Percentiles rank a stretch among this genome's conserved stretches.
Conservation (phyloP, 768 basidiomycete species). For the Rhizopogon vinicolor region DNA sequence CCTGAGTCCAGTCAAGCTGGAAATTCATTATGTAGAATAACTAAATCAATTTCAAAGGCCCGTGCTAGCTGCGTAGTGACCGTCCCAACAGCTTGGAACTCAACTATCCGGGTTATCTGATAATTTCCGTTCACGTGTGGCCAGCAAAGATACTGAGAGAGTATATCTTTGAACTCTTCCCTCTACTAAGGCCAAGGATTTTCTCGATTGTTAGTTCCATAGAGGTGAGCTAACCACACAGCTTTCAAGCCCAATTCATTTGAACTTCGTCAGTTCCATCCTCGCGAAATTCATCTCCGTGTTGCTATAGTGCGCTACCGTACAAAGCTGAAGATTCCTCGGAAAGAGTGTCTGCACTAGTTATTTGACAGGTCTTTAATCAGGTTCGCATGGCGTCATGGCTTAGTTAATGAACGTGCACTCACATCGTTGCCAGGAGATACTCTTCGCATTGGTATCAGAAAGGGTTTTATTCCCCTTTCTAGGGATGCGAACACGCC, state of each 20-base stretch:
- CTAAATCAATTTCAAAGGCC: too few species aligned
- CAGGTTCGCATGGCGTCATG: constrained; percentile 38
- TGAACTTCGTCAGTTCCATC: constrained; percentile 40
- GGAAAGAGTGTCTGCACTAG: constrained; percentile 85
- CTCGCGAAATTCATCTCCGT: constrained; percentile 75
- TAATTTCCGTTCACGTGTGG: constrained; percentile 15
- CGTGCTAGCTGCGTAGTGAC: too few species aligned
- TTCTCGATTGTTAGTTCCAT: constrained; percentile 91
- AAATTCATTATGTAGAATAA: too few species aligned
- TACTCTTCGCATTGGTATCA: constrained; percentile 56
- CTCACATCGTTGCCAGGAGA: constrained; percentile 38
- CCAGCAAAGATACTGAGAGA: constrained; percentile 65
- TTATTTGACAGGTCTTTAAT: constrained; percentile 60
- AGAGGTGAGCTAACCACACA: constrained; percentile 26
- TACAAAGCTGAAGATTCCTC: constrained; percentile 76
- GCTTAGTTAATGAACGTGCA: not conserved
- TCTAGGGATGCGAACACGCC: constrained; percentile 50
- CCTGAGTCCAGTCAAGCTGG: too few species aligned
- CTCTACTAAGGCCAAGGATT: constrained; percentile 75
- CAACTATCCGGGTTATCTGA: too few species aligned
- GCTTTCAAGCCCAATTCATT: not conserved
- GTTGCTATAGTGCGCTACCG: constrained; percentile 89
- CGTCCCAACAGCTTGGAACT: too few species aligned
- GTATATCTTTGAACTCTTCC: constrained; percentile 88
- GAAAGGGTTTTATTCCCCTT: constrained; percentile 58